Percentiles rank a stretch among this genome's conserved stretches.
Conservation (phyloP, 306 rosid species). For the Mimosa bimucronata region DNA sequence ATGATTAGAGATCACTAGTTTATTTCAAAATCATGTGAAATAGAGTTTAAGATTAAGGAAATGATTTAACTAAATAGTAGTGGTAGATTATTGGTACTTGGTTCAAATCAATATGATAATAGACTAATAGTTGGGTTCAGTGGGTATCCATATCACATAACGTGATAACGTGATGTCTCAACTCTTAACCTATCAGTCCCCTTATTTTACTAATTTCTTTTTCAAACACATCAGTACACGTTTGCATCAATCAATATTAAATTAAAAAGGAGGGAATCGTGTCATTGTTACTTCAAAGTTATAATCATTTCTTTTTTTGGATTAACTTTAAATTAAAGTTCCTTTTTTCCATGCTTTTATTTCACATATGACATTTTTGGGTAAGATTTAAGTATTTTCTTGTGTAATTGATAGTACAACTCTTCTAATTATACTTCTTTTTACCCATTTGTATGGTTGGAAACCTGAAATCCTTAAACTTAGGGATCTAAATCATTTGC, state of each 20-base stretch:
- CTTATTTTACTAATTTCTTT: not conserved
- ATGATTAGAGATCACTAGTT: not conserved
- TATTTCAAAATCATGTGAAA: not conserved
- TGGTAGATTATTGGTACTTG: not conserved
- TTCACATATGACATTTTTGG: too few relatives aligned
- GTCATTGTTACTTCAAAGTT: not conserved
- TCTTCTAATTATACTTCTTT: too few relatives aligned
- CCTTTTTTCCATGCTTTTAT: not conserved
- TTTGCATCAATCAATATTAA: not conserved
- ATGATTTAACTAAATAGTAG: not conserved
- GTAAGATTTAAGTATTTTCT: too few relatives aligned
- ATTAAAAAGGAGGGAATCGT: not conserved
- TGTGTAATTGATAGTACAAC: too few relatives aligned
- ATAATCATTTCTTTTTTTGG: too few relatives aligned
- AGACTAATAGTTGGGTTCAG: not conserved
- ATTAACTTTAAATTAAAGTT: not conserved
- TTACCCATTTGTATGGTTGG: too few relatives aligned
- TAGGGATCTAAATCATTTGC: too few relatives aligned
- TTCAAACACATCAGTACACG: not conserved
- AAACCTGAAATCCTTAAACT: too few relatives aligned
- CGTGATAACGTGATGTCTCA: not conserved
- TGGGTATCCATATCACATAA: not conserved
- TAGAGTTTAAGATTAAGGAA: not conserved
- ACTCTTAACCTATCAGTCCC: not conserved
- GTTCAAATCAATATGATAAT: not conserved